Evolutionary conservation across 305 asterid genomes (phyloP), one percentile per base, ranked within the genome.

Genomic region (Striga hermonthica): DNA sequence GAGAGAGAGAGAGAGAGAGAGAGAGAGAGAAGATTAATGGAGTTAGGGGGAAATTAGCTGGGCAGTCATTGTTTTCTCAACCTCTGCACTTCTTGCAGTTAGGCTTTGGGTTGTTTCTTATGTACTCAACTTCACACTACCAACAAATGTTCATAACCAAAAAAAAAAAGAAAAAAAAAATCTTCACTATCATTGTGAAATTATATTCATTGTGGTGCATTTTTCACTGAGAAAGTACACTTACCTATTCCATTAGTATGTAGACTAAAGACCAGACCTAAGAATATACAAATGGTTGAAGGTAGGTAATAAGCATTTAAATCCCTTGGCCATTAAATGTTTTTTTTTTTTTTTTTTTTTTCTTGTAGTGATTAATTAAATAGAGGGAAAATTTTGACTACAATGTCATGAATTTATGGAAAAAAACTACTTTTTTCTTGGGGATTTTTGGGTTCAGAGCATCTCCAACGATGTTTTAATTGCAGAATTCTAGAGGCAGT

Each of bases 61-160:
- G 85, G 61, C 63, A 65, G 90, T 86, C 87, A 70, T 75, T 86
- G 76, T 83, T 22, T 22, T 83, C 65, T 47, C 58, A 47, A 52
- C 57, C 57, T 52, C 36, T 15, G 10, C 58, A 61, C 64, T 8
- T 64, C 34, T 8, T 28, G 31, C 58, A 53, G 64, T 67, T 73
- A 16, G 73, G 66, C 62, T 37, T 52, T 22, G 54, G 57, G 54
- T 50, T 62, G 76, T 78, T 74, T 59, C 67, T 64, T 64, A 50
- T 68, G 9, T 45, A 68, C 76, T 67, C 75, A 71, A 53, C 79
- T 71, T 9, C 60, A 12, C 65, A 55, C 14, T 67, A 14, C 62
- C 9, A 61, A 22, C 31, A 22, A 22, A 22, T 22, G 31, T 22
- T 22, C 54, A 13, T 31, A 9, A 12, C 10, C 48, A 22, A 16